These are phyloP conservation scores for Aspergillus carbonarius DNA, from an alignment of 2,329 filamentous ascomycete genomes.

Conservation along the genomic window DNA sequence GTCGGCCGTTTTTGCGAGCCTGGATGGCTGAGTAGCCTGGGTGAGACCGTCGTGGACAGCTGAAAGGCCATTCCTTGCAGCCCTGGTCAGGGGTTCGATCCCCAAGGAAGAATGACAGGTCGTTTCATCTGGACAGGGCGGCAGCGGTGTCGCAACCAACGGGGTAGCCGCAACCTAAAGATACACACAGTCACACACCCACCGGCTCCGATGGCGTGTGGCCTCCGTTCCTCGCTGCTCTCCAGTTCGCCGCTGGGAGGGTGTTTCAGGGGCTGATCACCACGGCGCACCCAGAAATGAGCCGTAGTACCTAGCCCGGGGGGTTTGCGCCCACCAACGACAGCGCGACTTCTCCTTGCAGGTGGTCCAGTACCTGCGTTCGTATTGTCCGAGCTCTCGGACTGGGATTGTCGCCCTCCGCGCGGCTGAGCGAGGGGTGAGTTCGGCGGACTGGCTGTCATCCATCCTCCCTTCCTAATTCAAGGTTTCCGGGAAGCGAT, in stretches of 20 bases:
- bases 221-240: background rate
- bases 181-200: background rate
- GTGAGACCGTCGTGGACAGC: conserved; percentile 2
- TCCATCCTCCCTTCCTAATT: background rate
- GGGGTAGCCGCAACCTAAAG: conserved; percentile 1
- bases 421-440: background rate
- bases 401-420: background rate
- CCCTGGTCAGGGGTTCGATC: conserved; percentile 13
- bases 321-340: conserved; percentile 9
- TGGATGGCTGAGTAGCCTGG: conserved; percentile 13
- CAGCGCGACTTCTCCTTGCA: conserved; percentile 17
- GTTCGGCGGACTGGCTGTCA: background rate
- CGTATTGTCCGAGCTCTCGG: background rate
- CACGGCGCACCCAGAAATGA: background rate
- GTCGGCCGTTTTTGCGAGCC: background rate
- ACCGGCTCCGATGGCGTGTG: background rate
- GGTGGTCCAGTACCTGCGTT: background rate
- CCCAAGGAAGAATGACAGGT: conserved; percentile 16
- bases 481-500: conserved; percentile 1
- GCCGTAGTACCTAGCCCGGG: conserved; percentile 6
- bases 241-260: background rate
- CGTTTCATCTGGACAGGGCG: conserved; percentile 17
- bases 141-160: background rate
- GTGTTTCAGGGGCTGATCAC: conserved; percentile 13
- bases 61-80: conserved; percentile 15